Conservation (phyloP, 2,329 filamentous ascomycete genomes). For the Ambrosiella beaveri region DNA sequence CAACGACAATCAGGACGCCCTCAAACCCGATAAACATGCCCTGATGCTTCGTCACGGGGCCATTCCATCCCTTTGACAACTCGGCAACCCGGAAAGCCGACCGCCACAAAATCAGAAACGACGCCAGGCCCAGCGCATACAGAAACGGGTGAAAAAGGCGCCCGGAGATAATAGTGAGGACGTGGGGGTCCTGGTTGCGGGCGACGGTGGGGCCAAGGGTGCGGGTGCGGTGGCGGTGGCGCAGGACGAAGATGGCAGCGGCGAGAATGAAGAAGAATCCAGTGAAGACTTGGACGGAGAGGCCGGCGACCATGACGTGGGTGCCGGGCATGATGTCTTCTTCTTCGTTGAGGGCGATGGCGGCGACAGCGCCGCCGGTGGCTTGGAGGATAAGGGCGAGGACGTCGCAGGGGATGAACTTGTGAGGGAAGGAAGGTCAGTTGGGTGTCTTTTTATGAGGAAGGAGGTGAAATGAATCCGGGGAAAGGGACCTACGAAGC, state of each 20-base stretch:
- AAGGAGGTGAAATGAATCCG: conserved; percentile 15
- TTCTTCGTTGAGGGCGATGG: conserved; percentile 23
- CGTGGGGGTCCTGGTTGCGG: conserved; percentile 23
- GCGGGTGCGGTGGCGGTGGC: conserved; percentile 22
- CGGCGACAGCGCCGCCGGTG: conserved; percentile 29
- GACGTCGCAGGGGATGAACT: conserved; percentile 32
- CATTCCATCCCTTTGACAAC: conserved; percentile 45
- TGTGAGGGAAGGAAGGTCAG: conserved; percentile 16
- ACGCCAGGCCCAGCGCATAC: conserved; percentile 35
- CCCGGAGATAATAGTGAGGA: conserved; percentile 24
- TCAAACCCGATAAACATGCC: conserved; percentile 41
- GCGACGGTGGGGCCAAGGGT: conserved; percentile 19
- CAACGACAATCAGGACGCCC: conserved; percentile 33
- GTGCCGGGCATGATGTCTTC: conserved; percentile 37
- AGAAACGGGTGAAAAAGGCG: conserved; percentile 36
- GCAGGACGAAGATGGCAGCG: conserved; percentile 27
- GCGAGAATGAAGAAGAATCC: conserved; percentile 28
- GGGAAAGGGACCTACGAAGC: conserved; percentile 22
- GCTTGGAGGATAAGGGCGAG: conserved; percentile 35
- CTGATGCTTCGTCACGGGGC: conserved; percentile 37
- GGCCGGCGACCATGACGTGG: conserved; percentile 43
- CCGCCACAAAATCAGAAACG: conserved; percentile 46
- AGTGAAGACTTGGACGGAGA: conserved; percentile 33
- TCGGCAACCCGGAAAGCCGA: conserved; percentile 50
- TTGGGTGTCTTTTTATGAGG: conserved; percentile 12